phyloP scores from a whole-genome alignment of 768 basidiomycete species.

The Tulasnella sp. region DNA sequence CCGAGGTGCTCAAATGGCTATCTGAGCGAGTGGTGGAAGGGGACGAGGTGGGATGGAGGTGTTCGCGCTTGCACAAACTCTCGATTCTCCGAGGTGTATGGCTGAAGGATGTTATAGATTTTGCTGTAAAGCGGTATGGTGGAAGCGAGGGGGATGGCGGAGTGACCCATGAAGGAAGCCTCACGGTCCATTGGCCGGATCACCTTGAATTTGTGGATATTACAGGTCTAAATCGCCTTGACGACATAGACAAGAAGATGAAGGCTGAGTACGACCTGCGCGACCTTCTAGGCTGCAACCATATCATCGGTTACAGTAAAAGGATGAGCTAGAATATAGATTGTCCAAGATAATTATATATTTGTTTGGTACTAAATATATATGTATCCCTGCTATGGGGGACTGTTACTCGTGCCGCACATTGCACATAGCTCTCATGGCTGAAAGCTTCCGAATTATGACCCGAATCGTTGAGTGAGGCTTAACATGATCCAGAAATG shows the following conservation, averaged over 20 bases:
- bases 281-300: neutral
- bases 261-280: neutral
- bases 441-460: no score
- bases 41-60: neutral
- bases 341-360: no score
- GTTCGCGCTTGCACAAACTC: neutral
- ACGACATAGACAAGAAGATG: neutral
- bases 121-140: neutral
- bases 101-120: neutral
- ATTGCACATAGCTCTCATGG: no score
- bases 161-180: neutral
- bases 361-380: no score
- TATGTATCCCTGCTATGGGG: no score
- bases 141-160: neutral
- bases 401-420: no score
- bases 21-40: neutral
- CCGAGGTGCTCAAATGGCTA: neutral
- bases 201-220: neutral
- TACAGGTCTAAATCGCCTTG: neutral
- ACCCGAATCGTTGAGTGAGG: no score
- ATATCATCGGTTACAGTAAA: no score
- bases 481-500: no score
- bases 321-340: no score
- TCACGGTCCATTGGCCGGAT: neutral
- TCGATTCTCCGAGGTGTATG: neutral